Evolutionary conservation across 805 yeast genomes (phyloP), one percentile per base, ranked within the genome.

Genomic region (Sungouiella blattae): DNA sequence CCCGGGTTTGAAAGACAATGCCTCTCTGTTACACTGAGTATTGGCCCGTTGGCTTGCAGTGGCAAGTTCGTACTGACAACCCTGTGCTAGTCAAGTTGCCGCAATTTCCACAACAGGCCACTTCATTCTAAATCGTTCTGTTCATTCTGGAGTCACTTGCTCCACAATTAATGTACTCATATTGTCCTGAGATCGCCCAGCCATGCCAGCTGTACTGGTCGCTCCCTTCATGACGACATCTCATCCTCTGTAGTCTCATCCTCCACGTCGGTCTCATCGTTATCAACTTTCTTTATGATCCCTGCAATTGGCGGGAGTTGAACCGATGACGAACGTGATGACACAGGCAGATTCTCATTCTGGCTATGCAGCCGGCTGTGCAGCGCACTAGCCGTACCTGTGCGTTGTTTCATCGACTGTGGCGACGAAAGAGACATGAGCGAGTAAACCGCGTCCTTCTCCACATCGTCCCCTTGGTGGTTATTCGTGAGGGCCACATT

Each of bases 381-480:
- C 21, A 39, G 62, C 45, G 60, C 57, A 29, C 59, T 52, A 41
- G 58, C 62, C 11, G 44, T 18, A 11, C 18, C 18, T 9, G 35
- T 29, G n/a, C 37, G 37, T 29, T 55, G 56, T 31, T 58, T 60
- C 26, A 49, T 43, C 12, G 58, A 35, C 44, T 63, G 69, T 2
- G 81, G 80, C 1, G 79, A 72, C 6, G 80, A 67, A 26, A 76
- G 58, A 25, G 78, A 71, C 69, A 76, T 76, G 34, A 76, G 59
- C 15, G 80, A 73, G 49, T 69, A 58, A 8, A 76, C 70, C 5
- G 81, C 81, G 32, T 75, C 80, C 46, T 75, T 75, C 42, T 76
- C 81, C 9, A 49, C 45, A 31, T 58, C 53, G 42, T 57, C 53
- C 41, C 55, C 43, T 33, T 53, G 31, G 18, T 33, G 33, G 11